phyloP scores from a whole-genome alignment of 176 grass and related monocot genomes.

The Neostapfia colusana region DNA sequence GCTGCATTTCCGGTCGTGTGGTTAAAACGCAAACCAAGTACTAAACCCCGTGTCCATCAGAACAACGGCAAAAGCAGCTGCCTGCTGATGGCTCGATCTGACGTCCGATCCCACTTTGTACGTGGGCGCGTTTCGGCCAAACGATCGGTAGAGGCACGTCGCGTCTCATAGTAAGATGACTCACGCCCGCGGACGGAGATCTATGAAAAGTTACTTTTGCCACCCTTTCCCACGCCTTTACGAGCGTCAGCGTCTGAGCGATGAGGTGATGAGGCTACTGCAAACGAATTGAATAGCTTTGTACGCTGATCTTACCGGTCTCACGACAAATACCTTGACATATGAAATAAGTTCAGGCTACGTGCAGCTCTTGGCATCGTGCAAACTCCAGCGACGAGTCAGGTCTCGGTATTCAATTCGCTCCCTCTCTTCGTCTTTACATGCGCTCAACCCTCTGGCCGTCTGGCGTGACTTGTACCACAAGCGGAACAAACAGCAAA shows the following conservation, averaged over 20 bases:
- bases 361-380: conserved; percentile 11
- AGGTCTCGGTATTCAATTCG: not conserved
- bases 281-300: too few relatives aligned
- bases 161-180: conserved; percentile 1
- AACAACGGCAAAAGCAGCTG: not conserved
- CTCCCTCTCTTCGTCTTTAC: not conserved
- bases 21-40: conserved; percentile 14
- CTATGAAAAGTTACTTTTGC: not conserved
- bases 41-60: not conserved
- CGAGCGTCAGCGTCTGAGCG: not conserved
- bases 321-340: not conserved
- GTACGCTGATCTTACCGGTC: not conserved
- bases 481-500: not conserved
- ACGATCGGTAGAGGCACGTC: not conserved
- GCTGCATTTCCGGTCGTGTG: not conserved
- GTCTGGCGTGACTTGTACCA: not conserved
- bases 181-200: conserved; percentile 24
- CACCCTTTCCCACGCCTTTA: not conserved
- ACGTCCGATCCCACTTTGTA: not conserved
- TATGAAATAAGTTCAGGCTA: not conserved
- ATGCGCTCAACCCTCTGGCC: too few relatives aligned
- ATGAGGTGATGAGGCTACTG: not conserved
- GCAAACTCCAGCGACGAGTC: not conserved
- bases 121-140: conserved; percentile 15
- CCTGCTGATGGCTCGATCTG: too few relatives aligned